phyloP scores from a whole-genome alignment of 345 rosid genomes.

The Geranium rotundifolium region DNA sequence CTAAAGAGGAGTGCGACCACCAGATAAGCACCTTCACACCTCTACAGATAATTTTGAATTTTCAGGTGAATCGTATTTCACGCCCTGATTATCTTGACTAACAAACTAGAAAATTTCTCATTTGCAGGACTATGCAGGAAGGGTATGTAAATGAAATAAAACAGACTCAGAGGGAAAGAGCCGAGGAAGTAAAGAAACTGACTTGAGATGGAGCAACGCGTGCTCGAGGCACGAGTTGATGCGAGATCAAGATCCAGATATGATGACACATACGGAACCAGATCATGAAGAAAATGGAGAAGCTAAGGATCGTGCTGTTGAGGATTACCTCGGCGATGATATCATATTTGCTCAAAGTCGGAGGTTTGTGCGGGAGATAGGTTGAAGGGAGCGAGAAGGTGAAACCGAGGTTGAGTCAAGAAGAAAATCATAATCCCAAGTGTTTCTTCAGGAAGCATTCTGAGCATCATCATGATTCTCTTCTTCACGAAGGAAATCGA shows the following conservation, averaged over 20 bases:
- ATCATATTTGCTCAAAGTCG: conserved; percentile 27
- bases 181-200: conserved; percentile 39
- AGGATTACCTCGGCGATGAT: conserved; percentile 1
- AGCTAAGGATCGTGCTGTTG: conserved; percentile 9
- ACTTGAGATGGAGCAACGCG: conserved; percentile 62
- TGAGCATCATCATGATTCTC: conserved; percentile 3
- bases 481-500: conserved; percentile 32
- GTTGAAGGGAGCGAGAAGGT: conserved; percentile 47
- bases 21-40: no score
- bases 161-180: conserved; percentile 28
- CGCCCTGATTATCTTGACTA: no score
- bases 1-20: no score
- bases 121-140: conserved; percentile 16
- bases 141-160: conserved; percentile 36
- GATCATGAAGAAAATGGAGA: conserved; percentile 19
- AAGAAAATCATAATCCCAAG: conserved; percentile 18
- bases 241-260: conserved; percentile 20
- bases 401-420: conserved; percentile 22
- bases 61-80: no score
- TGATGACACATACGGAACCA: conserved; percentile 13
- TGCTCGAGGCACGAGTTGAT: conserved; percentile 58
- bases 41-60: no score
- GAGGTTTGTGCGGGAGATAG: conserved; percentile 52
- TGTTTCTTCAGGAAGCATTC: conserved; percentile 33
- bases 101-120: no score